Conservation (phyloP, 2,329 filamentous ascomycete genomes). For the Cordyceps cateniannulata region DNA sequence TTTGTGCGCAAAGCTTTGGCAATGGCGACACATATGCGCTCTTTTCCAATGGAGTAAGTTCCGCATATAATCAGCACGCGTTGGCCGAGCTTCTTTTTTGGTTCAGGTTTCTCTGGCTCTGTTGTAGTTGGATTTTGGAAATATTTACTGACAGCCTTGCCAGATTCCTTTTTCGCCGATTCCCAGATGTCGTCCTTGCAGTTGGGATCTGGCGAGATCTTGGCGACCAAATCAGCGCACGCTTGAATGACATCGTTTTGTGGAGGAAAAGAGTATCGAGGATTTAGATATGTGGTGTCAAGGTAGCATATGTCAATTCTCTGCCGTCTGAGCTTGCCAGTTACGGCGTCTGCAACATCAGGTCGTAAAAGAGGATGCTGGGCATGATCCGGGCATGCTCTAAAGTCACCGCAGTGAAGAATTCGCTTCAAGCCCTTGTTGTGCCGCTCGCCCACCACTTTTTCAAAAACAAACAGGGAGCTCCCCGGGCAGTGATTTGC, state of each 20-base stretch:
- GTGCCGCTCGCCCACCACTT: slow-evolving; percentile 55
- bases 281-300: slow-evolving; percentile 94
- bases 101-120: slow-evolving; percentile 21
- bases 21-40: slow-evolving; percentile 89
- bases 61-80: slow-evolving; percentile 87
- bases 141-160: slow-evolving; percentile 45
- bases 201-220: slow-evolving; percentile 58
- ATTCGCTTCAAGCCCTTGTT: slow-evolving; percentile 66
- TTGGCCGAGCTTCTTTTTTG: slow-evolving; percentile 28
- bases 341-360: slow-evolving; percentile 61
- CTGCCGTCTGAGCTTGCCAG: slow-evolving; percentile 69
- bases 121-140: slow-evolving; percentile 32
- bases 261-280: slow-evolving; percentile 87
- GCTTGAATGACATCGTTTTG: slow-evolving; percentile 83
- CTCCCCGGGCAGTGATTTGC: slow-evolving; percentile 97
- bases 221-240: slow-evolving; percentile 82
- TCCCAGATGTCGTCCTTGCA: slow-evolving; percentile 43
- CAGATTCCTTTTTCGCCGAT: slow-evolving; percentile 32
- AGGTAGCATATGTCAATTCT: slow-evolving; percentile 94
- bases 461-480: slow-evolving; percentile 89
- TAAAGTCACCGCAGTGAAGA: slow-evolving; percentile 91
- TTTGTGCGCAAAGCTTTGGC: slow-evolving; percentile 79
- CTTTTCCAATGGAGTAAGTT: slow-evolving; percentile 97
- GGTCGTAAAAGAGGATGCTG: slow-evolving; percentile 76
- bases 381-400: slow-evolving; percentile 80